Evolutionary conservation across 257 asterid genomes (phyloP).

Genomic region (Avicennia marina): DNA sequence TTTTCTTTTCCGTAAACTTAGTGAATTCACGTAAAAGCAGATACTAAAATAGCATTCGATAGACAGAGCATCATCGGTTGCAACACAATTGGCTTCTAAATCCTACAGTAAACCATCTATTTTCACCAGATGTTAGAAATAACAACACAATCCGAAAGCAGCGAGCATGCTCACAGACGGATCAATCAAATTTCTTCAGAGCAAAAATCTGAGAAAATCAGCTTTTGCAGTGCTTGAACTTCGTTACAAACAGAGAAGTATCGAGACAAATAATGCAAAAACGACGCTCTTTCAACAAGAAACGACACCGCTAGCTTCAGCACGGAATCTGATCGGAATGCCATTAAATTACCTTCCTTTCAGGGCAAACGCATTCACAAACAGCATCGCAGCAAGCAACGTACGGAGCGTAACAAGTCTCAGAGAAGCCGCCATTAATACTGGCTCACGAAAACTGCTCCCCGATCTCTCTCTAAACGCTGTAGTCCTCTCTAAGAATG

Average conservation of each 20-base stretch:
- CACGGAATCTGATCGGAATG: neutral
- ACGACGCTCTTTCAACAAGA: neutral
- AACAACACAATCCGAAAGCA: neutral
- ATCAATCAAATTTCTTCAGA: neutral
- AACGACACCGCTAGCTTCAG: neutral
- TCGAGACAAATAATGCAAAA: neutral
- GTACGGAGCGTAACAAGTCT: constrained; percentile 22
- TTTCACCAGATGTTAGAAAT: neutral
- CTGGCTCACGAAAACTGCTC: constrained; percentile 2
- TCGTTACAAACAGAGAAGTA: neutral
- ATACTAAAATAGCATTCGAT: neutral
- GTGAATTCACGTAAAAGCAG: neutral
- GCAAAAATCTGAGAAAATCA: neutral
- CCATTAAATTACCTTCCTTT: constrained; percentile 36
- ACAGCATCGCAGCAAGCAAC: constrained; percentile 32
- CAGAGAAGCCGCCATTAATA: constrained; percentile 43
- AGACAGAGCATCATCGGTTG: neutral
- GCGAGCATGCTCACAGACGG: neutral
- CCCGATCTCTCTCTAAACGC: neutral
- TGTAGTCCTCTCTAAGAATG: neutral
- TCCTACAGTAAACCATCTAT: neutral
- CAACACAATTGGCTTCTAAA: neutral
- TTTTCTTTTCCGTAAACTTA: neutral
- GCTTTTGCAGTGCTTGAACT: neutral
- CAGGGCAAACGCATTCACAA: constrained; percentile 24